Base-by-base conservation (phyloP, 371 early-diverging fungal genomes). In the Parasitella parasitica region DNA sequence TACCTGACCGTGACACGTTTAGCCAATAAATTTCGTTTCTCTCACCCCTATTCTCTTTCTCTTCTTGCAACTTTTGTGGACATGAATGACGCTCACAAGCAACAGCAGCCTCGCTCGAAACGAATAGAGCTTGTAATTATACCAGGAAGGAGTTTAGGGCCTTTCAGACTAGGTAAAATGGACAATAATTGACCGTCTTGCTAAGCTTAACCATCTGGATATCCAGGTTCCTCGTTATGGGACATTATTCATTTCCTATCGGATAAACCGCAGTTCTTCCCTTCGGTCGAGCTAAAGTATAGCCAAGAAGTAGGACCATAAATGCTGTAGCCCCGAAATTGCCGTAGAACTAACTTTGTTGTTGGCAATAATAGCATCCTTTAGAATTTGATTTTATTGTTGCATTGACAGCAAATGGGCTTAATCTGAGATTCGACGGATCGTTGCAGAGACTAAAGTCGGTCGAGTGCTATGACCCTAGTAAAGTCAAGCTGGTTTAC, bases 211-310 rank as follows among this genome's bases (percentile, higher is more conserved):
- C 22, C 8, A 22, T 12, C 20, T 34, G 32, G 7, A 34, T 48
- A 32, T 24, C 6, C 62, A 83, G 86, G 86, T 22, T 76, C 81
- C n/a, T 82, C 86, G 1, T 54, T 86, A 34, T 84, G 83, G 85
- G 84, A 84, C 24, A 71, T 69, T 4, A 71, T 84, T 34, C 75
- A 78, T 15, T 75, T 80, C 34, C 63, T 86, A 48, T 71, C 80
- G 9, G 82, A 81, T 38, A 80, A 74, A 46, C 74, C 80, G 6
- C 75, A 78, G 7, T 72, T 80, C 57, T 80, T 86, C 28, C 83
- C 86, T 36, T 63, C 72, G n/a, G 89, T 90, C n/a, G 87, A 88
- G 27, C 72, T 87, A 28, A 87, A 86, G 58, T 90, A 88, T 55
- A 80, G 83, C 43, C 83, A 87, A 49, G 80, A 85, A 69, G 88